Conservation (phyloP, 345 rosid species). For the Crucihimalaya himalaica region DNA sequence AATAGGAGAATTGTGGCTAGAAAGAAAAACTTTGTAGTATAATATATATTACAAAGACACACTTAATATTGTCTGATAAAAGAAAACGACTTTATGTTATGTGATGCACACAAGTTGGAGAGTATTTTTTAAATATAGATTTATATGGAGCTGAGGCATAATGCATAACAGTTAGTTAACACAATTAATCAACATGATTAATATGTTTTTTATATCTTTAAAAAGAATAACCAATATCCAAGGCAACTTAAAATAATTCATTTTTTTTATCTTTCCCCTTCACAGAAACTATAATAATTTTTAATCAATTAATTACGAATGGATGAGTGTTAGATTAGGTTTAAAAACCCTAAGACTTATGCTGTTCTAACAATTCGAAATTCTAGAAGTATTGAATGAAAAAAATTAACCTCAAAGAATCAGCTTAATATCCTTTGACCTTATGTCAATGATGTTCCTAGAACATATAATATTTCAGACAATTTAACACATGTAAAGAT, state of each 20-base stretch:
- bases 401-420: neutral
- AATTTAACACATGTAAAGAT: neutral
- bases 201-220: slow-evolving; percentile 27
- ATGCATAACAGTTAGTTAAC: slow-evolving; percentile 39
- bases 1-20: slow-evolving; percentile 41
- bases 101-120: slow-evolving; percentile 37
- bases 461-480: neutral
- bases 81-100: slow-evolving; percentile 37
- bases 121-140: slow-evolving; percentile 3
- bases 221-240: slow-evolving; percentile 23
- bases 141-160: slow-evolving; percentile 37
- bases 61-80: slow-evolving; percentile 37
- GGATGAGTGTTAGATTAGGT: slow-evolving; percentile 22
- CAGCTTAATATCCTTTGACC: slow-evolving; percentile 8
- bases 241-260: neutral
- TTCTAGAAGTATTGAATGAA: slow-evolving; percentile 5
- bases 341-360: slow-evolving; percentile 11
- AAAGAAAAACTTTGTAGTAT: slow-evolving; percentile 18
- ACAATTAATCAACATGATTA: slow-evolving; percentile 38
- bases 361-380: slow-evolving; percentile 4
- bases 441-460: neutral
- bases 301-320: slow-evolving; percentile 19
- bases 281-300: slow-evolving; percentile 23
- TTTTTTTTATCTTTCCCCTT: slow-evolving; percentile 9
- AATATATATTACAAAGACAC: slow-evolving; percentile 29